Evolutionary conservation across 768 basidiomycete genomes (phyloP).

Genomic region (Daedaleopsis nitida): DNA sequence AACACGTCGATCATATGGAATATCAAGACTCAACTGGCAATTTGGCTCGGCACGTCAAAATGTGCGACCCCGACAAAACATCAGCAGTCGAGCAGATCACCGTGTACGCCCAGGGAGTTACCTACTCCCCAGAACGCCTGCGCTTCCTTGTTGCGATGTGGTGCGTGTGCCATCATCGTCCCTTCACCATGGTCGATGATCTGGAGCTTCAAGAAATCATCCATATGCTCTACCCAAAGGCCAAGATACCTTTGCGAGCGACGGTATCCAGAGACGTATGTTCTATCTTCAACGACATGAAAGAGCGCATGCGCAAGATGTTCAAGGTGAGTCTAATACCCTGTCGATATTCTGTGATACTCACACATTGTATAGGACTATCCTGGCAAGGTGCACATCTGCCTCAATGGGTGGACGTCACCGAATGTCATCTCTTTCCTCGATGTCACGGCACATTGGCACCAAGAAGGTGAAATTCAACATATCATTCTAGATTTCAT

Average conservation of each 20-base stretch:
- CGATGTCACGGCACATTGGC: conserved; percentile 28
- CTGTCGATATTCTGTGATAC: no score
- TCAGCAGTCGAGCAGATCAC: conserved; percentile 1
- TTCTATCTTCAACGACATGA: conserved; percentile 4
- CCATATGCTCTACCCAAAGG: conserved; percentile 10
- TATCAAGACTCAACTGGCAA: conserved; percentile 3
- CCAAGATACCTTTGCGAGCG: conserved; percentile 3
- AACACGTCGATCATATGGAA: conserved; percentile 1
- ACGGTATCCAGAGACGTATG: conserved; percentile 15
- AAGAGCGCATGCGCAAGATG: neutral
- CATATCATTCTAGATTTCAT: conserved; percentile 2
- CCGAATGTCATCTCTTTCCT: conserved; percentile 31
- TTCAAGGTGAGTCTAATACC: conserved; percentile 4
- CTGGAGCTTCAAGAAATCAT: conserved; percentile 8
- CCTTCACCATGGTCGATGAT: conserved; percentile 19
- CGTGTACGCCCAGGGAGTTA: conserved; percentile 8
- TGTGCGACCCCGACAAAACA: neutral
- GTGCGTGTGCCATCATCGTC: conserved; percentile 19
- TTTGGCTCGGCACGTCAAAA: neutral
- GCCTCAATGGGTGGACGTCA: conserved; percentile 34
- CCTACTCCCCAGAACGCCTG: conserved; percentile 7
- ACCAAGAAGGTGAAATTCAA: conserved; percentile 18
- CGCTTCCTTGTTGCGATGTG: conserved; percentile 16
- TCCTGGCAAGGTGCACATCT: conserved; percentile 27
- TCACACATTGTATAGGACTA: no score